phyloP scores from a whole-genome alignment of 345 rosid species.

The Arabidopsis arenosa region DNA sequence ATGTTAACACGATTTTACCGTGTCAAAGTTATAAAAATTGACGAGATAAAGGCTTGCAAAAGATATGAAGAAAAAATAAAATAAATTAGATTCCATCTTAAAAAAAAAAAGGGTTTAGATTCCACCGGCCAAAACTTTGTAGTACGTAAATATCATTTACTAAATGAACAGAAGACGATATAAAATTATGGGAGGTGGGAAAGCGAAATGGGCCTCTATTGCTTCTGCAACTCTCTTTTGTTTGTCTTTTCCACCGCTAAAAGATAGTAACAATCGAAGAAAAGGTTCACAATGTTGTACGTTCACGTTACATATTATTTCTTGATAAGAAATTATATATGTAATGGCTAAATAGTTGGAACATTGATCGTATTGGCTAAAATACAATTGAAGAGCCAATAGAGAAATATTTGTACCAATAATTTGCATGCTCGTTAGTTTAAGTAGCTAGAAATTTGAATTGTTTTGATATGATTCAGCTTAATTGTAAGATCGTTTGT shows the following conservation, averaged over 20 bases:
- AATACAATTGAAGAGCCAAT: background rate
- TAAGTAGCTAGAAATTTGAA: background rate
- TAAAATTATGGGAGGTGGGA: conserved; percentile 22
- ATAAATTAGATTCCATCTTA: background rate
- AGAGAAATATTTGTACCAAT: background rate
- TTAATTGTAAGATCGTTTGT: background rate
- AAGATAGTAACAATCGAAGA: background rate
- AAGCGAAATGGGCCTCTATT: conserved; percentile 34
- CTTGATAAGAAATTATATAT: background rate
- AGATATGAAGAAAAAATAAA: background rate
- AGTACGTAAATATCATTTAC: conserved; percentile 7
- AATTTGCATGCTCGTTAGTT: background rate
- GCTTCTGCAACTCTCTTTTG: conserved; percentile 1
- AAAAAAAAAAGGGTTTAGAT: conserved; percentile 1
- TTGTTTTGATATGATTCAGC: background rate
- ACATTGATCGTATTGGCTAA: conserved; percentile 12
- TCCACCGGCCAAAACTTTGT: conserved; percentile 35
- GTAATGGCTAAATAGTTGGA: background rate
- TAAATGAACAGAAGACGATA: conserved; percentile 9
- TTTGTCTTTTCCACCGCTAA: conserved; percentile 9
- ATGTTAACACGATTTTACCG: conserved; percentile 27
- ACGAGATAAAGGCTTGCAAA: conserved; percentile 6
- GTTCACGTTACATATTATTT: background rate
- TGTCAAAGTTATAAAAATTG: background rate
- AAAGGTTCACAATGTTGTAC: conserved; percentile 4